Evolutionary conservation across 176 grass and related monocot genomes (phyloP).

Genomic region (Pontederia paniculata): DNA sequence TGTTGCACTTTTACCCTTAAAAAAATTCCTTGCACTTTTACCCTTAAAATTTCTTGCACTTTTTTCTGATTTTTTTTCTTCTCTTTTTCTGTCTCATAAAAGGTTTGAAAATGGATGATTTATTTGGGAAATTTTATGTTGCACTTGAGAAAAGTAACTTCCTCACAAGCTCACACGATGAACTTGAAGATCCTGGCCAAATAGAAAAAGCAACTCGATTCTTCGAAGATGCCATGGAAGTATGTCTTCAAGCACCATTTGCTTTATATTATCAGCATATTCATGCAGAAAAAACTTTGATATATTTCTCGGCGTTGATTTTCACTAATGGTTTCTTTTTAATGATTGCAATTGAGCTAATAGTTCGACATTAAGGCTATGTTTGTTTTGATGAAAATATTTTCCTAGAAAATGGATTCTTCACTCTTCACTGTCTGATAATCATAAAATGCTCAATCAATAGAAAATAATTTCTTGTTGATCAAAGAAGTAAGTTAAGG

Average conservation of each 20-base stretch:
- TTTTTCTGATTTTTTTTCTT: neutral
- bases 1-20: too few species aligned
- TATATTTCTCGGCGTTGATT: too few species aligned
- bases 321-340: too few species aligned
- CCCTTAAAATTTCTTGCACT: conserved; percentile 11
- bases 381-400: too few species aligned
- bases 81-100: conserved; percentile 2
- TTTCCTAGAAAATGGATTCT: too few species aligned
- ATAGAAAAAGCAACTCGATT: conserved; percentile 54
- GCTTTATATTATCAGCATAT: conserved; percentile 7
- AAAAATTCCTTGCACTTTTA: too few species aligned
- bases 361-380: too few species aligned
- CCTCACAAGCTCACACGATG: conserved; percentile 38
- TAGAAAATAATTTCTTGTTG: too few species aligned
- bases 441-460: too few species aligned
- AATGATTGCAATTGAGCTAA: too few species aligned
- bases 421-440: too few species aligned
- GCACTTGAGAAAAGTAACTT: conserved; percentile 64
- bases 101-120: conserved; percentile 43
- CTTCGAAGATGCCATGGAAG: conserved; percentile 41
- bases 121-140: conserved; percentile 61
- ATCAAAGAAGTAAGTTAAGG: too few species aligned
- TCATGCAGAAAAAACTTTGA: neutral
- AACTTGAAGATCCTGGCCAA: conserved; percentile 43
- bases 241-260: conserved; percentile 6